Evolutionary conservation across 768 basidiomycete genomes (phyloP).

Genomic region (Boletus rubroflammeus): DNA sequence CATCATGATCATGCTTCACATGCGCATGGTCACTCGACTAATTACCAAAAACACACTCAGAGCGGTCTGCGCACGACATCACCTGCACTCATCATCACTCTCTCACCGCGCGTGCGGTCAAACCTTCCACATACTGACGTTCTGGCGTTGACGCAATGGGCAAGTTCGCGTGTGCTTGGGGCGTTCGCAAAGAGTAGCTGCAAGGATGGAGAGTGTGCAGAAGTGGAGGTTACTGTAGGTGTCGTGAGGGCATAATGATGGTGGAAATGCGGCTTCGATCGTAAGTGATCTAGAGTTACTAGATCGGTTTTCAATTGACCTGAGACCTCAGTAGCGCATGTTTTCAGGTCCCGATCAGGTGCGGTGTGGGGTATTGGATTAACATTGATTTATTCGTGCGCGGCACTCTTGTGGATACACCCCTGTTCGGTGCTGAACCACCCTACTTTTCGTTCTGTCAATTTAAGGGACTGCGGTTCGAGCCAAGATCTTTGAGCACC

Average conservation of each 20-base stretch:
- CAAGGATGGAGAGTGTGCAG: conserved; percentile 29
- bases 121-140: conserved; percentile 70
- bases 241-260: conserved; percentile 55
- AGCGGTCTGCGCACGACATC: conserved; percentile 14
- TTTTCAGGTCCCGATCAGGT: not conserved
- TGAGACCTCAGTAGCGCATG: not conserved
- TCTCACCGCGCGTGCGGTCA: conserved; percentile 70
- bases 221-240: conserved; percentile 71
- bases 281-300: conserved; percentile 6
- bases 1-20: conserved; percentile 8
- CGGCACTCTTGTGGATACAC: conserved; percentile 12
- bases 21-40: not conserved
- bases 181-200: conserved; percentile 43
- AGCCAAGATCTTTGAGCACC: not conserved
- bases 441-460: not conserved
- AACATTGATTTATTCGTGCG: conserved; percentile 7
- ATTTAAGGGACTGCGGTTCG: conserved; percentile 7
- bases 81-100: conserved; percentile 64
- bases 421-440: conserved; percentile 1
- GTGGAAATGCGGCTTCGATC: not conserved
- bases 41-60: conserved; percentile 5
- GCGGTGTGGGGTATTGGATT: conserved; percentile 3
- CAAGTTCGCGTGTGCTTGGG: conserved; percentile 60
- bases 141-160: conserved; percentile 69
- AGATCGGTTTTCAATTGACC: not conserved